Base-by-base conservation (phyloP, 768 basidiomycete species). In the Saitozyma sp. region DNA sequence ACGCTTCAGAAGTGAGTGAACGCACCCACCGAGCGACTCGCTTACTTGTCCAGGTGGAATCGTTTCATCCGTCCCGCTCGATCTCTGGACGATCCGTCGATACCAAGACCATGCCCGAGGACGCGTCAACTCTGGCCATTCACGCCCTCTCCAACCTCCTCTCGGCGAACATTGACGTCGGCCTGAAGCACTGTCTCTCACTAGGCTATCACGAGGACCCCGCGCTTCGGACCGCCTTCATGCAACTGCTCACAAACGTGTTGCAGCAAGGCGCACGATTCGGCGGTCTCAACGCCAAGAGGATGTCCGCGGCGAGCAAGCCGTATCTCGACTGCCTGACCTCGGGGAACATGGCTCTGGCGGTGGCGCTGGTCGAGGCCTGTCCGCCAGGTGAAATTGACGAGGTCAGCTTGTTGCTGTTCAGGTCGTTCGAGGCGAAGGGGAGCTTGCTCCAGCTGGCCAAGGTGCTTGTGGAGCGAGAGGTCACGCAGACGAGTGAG, bases 391-490 rank as follows among this genome's bases (percentile, higher is more conserved):
- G 76, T 10, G 69, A 95, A 70, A 87, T 89, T 5, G 92, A 93
- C 60, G 87, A 77, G 37, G 61, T 95, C 81, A 87, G 90, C 52
- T 86, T 88, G 3, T 88, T 95, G 17, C 80, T 97, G 50, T 84
- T 96, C 70, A 90, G 93, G 64, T 81, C 92, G 20, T 93, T 93
- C 75, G 89, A 95, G 75, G 87, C 88, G 8, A 85, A 88, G 10
- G 82, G 86, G 10, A 85, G 87, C 3, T 79, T 94, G 37, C 84
- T 92, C 79, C 82, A 80, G 16, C 81, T 97, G 50, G 83, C 95
- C 73, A 91, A 91, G 76, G 83, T 85, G 14, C 86, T 95, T 84
- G 88, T 96, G 62, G 90, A 92, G 72, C 84, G 87, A 55, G 94
- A 97, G 79, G 85, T 97, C 45, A 81, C 85, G 11, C 83, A 84